Evolutionary conservation across 352 stramenopile species (phyloP).

Genomic region (Phytopythium boreale): DNA sequence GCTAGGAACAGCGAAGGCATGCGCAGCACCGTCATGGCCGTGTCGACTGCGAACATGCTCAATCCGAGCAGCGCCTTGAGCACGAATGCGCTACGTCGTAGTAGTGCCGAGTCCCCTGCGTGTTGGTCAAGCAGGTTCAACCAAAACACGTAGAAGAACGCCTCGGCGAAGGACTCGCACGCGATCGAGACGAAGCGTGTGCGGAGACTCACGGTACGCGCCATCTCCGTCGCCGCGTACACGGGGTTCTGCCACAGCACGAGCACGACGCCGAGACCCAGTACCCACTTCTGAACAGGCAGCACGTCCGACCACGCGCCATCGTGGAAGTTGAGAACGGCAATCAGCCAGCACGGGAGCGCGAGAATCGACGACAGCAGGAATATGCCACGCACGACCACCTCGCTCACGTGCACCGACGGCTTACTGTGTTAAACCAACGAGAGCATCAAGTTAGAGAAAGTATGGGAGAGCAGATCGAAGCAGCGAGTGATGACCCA

Average conservation of each 20-base stretch:
- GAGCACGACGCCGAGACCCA: conserved; percentile 65
- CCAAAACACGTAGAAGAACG: conserved; percentile 81
- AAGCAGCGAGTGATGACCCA: not conserved
- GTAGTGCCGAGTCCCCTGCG: conserved; percentile 36
- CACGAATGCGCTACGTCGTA: conserved; percentile 17
- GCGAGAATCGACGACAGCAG: conserved; percentile 56
- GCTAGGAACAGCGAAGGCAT: conserved; percentile 54
- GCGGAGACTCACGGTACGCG: conserved; percentile 45
- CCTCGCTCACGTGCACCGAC: conserved; percentile 60
- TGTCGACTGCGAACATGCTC: conserved; percentile 46
- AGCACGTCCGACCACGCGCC: conserved; percentile 52
- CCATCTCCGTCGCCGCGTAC: conserved; percentile 60
- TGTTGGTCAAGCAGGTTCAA: conserved; percentile 81
- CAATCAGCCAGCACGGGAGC: conserved; percentile 72
- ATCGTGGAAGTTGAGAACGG: conserved; percentile 49
- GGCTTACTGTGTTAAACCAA: conserved; percentile 48
- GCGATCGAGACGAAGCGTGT: conserved; percentile 62
- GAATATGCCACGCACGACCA: conserved; percentile 59
- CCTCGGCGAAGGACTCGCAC: conserved; percentile 67
- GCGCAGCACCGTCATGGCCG: conserved; percentile 55
- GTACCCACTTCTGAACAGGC: conserved; percentile 68
- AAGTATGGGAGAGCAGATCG: not conserved
- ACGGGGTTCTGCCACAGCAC: conserved; percentile 85
- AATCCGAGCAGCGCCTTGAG: conserved; percentile 32
- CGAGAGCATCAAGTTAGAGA: not conserved